Base-by-base conservation (phyloP, 768 basidiomycete species). In the Agaricus sinodeliciosus region DNA sequence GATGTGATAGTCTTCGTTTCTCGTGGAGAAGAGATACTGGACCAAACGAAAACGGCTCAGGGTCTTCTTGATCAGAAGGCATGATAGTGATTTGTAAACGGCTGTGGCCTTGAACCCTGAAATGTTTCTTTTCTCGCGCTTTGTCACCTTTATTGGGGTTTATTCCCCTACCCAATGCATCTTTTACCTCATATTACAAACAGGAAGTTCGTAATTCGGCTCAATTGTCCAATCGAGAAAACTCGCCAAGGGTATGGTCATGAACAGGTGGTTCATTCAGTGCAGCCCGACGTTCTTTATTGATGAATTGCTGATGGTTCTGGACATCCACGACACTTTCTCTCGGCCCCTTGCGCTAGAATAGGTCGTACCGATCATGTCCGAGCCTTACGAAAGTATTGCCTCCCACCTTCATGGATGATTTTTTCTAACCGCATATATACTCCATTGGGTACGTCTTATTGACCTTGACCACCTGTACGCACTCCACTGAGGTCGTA, bases 121-220 rank as follows among this genome's bases (percentile, higher is more conserved):
- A n/a, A 28, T 41, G 28, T 28, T 50, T 27, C 41, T 13, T 31
- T 41, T 19, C 25, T 50, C 37, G 35, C 41, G 22, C 16, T 28
- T 28, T 35, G 34, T 50, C 47, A 22, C 18, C 47, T 25, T 36
- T 34, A 35, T 50, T 43, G 28, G 49, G 49, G 34, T 19, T 42
- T 15, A 27, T 9, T 9, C 12, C 15, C 15, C 19, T 31, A 25
- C 18, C 25, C 28, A 31, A 31, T 11, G 28, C 28, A 31, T 31
- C 26, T 15, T 50, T 50, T 50, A 50, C 49, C 40, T 50, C 49
- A 50, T 43, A 43, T 40, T 8, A 46, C 52, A 6, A 40, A 11
- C 22, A 15, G n/a, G 45, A 43, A 53, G 13, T 34, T 40, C 46
- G 11, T 22, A 35, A 35, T 18, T 42, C 39, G 43, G 26, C 28